Conservation (phyloP, 2,329 filamentous ascomycete species). For the Aureobasidium leucospermi region DNA sequence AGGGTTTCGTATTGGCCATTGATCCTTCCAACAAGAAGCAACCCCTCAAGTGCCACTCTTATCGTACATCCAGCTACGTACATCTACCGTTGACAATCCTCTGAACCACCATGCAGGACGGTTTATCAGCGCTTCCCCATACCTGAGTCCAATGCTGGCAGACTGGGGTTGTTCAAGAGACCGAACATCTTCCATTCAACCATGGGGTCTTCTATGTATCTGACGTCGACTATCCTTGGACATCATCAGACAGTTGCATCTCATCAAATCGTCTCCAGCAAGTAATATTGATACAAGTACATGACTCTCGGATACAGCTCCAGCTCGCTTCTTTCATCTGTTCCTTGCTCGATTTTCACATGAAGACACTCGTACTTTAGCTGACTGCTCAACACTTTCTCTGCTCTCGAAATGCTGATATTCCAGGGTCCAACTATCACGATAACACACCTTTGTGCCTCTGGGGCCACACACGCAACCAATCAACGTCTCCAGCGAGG, state of each 20-base stretch:
- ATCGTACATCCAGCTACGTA: neutral
- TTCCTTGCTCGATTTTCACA: neutral
- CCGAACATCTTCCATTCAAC: neutral
- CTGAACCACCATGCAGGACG: neutral
- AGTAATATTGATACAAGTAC: neutral
- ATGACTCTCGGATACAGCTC: neutral
- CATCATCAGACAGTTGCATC: neutral
- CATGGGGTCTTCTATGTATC: neutral
- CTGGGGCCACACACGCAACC: neutral
- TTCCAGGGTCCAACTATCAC: neutral
- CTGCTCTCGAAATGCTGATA: neutral
- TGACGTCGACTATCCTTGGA: neutral
- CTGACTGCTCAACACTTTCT: neutral
- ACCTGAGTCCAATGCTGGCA: neutral
- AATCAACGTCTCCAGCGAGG: neutral
- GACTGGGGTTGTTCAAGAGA: neutral
- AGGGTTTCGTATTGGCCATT: neutral
- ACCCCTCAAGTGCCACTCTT: neutral
- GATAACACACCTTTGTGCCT: neutral
- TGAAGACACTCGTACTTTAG: neutral
- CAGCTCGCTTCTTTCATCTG: neutral
- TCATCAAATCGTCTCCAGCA: neutral
- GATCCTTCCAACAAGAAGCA: slow-evolving; percentile 1
- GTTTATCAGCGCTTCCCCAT: slow-evolving; percentile 10
- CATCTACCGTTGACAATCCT: neutral